Base-by-base conservation (phyloP, 441 rosid species). In the Oxalis stricta region DNA sequence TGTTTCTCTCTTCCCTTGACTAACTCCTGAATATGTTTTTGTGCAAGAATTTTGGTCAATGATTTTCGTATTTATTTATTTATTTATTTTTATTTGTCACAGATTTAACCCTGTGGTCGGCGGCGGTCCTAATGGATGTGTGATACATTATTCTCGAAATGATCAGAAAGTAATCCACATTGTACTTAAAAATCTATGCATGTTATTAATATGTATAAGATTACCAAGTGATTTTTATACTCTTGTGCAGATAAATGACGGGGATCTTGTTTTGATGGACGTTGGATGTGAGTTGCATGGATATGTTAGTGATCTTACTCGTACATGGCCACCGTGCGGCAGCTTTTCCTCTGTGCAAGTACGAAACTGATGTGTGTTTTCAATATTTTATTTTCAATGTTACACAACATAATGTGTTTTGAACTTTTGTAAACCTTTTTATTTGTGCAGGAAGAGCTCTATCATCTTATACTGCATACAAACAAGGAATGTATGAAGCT, bases 81-180 rank as follows among this genome's bases (percentile, higher is more conserved):
- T 26, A n/a, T 28, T 15, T 46, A 16, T 44, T 20, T n/a, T 29
- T 57, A 10, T 49, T 23, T 26, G 59, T 56, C 38, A 43, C 68
- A 86, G 96, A 68, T 86, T 86, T 60, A 79, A 79, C 64, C 96
- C 96, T 44, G 99, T 91, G 40, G 99, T 83, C 10, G 99, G 99
- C 18, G 84, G 99, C 34, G 98, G 98, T 39, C 52, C 79, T 37
- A 91, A 86, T 69, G 96, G 75, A 10, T 65, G 77, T 60, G 82
- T 91, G 42, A 75, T 91, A 58, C 99, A 91, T 59, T 91, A 91
- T 65, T 77, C 93, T 53, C 82, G 96, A 64, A 91, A 83, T 71
- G 99, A 91, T 70, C 91, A 72, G 55, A 72, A 61, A 55, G 99
- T 79, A 71, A 70, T 55, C 38, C 26, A 11, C 14, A 22, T 13